These are phyloP conservation scores for Amanita rimosa DNA, from an alignment of 768 basidiomycete species.

Conservation along the genomic window DNA sequence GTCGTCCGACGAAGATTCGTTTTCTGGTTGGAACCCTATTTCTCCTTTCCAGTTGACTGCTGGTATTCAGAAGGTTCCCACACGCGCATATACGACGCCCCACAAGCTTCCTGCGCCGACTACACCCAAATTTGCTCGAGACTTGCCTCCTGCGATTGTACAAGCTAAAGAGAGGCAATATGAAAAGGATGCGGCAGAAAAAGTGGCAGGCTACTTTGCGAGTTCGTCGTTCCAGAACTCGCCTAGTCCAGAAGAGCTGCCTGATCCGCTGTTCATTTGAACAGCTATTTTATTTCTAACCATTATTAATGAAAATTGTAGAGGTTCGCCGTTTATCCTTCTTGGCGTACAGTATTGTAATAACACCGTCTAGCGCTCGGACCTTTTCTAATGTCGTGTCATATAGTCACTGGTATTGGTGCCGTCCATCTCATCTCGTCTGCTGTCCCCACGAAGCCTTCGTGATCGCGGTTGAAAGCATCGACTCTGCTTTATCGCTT, in stretches of 20 bases:
- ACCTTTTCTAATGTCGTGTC: background rate
- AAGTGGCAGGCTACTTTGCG: slow-evolving; percentile 49
- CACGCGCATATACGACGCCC: background rate
- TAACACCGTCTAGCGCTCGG: background rate
- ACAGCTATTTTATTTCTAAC: slow-evolving; percentile 7
- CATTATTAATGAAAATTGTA: slow-evolving; percentile 4
- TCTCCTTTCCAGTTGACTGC: slow-evolving; percentile 19
- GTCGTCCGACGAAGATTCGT: slow-evolving; percentile 58
- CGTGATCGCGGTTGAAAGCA: background rate
- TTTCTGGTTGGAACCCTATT: slow-evolving; percentile 20
- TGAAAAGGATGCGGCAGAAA: slow-evolving; percentile 22
- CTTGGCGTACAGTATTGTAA: background rate
- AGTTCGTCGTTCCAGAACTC: slow-evolving; percentile 82
- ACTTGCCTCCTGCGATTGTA: background rate
- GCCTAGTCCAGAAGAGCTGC: slow-evolving; percentile 73
- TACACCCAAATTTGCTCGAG: background rate
- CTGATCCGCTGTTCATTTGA: slow-evolving; percentile 51
- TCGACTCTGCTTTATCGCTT: background rate
- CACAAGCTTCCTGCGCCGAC: background rate
- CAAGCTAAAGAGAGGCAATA: slow-evolving; percentile 15
- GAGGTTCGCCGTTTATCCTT: background rate
- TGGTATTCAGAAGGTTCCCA: background rate
- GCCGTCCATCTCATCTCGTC: background rate
- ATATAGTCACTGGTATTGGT: background rate
- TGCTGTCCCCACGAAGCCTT: background rate